Evolutionary conservation across 1,284 basidiomycete genomes (phyloP), one percentile per base, ranked within the genome.

Genomic region (Irpex sp.): DNA sequence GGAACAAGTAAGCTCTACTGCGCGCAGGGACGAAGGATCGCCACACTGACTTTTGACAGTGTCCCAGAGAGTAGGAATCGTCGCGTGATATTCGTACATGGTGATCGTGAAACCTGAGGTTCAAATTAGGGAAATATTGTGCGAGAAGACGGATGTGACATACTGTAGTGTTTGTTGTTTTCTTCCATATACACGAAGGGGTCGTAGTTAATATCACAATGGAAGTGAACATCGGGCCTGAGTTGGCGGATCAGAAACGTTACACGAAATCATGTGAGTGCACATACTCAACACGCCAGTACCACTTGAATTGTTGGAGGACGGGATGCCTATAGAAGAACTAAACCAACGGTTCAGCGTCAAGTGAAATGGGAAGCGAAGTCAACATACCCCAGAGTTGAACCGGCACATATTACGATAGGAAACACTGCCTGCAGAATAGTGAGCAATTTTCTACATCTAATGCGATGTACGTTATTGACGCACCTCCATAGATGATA

Each of bases 361-460:
- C 26, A 56, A 13, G 8, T 7, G 9, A 19, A 36, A 37, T n/a
- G 63, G 64, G 65, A 69, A 7, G 51, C 40, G 19, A 54, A 15
- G 19, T 36, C 40, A 11, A 78, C 86, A 74, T 77, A 94, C 94
- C 47, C 95, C 95, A 61, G 93, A 94, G 76, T 97, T 96, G 81
- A 91, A 98, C 19, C 97, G 88, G 74, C 96, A 97, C 94, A 97
- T 93, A 67, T 93, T 93, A 57, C 91, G 87, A 71, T 94, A 91
- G 81, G 88, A 81, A 8, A 90, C 81, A 69, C 88, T 90, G 60
- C 87, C 87, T 86, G 67, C 34, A 36, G 17, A 17, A 48, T 52
- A 51, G 54, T 62, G 38, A 58, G 11, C 44, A 13, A 57, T 56
- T 17, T 26, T 31, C 51, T 51, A 59, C 31, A 17, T 19, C 62